Conservation (phyloP, 2,329 filamentous ascomycete genomes). For the Calonectria pauciramosa region DNA sequence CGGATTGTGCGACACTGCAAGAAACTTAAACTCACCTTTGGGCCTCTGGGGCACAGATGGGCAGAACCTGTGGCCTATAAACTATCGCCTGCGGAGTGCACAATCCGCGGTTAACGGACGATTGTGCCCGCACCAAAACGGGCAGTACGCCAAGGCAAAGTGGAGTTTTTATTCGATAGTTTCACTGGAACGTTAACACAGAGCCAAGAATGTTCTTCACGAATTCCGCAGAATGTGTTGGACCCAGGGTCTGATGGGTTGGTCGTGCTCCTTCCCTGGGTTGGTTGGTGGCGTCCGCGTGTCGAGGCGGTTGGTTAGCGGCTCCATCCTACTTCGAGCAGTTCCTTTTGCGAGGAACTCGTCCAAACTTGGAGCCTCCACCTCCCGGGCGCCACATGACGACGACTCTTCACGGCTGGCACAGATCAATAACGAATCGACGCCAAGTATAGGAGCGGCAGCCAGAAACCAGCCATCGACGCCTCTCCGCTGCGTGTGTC, state of each 20-base stretch:
- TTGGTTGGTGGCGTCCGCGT: neutral
- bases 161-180: neutral
- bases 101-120: neutral
- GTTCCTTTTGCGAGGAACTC: neutral
- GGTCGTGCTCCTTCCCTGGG: neutral
- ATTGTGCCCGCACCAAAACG: neutral
- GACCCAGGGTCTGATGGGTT: neutral
- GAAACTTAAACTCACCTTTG: neutral
- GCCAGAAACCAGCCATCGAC: neutral
- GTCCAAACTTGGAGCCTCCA: neutral
- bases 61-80: neutral
- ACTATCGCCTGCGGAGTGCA: neutral
- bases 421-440: neutral
- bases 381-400: constrained; percentile 13
- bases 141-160: neutral
- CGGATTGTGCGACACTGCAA: neutral
- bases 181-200: neutral
- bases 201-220: neutral
- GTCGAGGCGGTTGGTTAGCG: neutral
- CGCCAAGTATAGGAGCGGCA: neutral
- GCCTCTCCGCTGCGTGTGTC: neutral
- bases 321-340: neutral
- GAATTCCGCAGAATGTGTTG: neutral
- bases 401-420: constrained; percentile 7
- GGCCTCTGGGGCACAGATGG: neutral